Evolutionary conservation across 345 rosid species (phyloP).

Genomic region (Salix brachista): DNA sequence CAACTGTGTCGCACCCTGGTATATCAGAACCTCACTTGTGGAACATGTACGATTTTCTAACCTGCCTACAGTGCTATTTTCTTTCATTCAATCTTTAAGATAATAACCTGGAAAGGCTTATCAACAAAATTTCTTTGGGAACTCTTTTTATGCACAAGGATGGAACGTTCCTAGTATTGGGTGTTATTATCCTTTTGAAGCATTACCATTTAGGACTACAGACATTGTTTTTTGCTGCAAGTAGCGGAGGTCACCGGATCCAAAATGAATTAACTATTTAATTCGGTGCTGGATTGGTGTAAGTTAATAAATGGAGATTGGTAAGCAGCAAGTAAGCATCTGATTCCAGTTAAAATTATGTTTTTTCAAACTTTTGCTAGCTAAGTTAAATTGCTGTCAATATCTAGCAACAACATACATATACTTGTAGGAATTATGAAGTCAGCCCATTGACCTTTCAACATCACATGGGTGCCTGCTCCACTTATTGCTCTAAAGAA

Average conservation of each 20-base stretch:
- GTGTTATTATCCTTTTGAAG: neutral
- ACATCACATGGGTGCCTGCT: neutral
- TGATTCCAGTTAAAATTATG: neutral
- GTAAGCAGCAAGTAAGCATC: neutral
- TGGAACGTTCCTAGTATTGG: neutral
- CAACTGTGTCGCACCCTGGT: slow-evolving; percentile 84
- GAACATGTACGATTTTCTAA: slow-evolving; percentile 42
- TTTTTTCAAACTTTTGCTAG: neutral
- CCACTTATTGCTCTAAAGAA: neutral
- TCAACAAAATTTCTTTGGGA: neutral
- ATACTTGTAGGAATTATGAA: neutral
- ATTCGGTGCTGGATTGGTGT: neutral
- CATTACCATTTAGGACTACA: neutral
- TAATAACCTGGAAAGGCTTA: neutral
- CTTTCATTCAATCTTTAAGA: neutral
- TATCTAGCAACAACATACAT: neutral
- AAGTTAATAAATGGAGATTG: neutral
- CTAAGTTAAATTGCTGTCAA: neutral
- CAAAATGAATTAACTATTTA: neutral
- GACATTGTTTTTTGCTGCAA: neutral
- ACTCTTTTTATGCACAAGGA: neutral
- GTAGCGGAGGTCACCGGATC: neutral
- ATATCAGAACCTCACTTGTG: slow-evolving; percentile 70
- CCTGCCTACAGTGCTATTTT: neutral
- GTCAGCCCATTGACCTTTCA: neutral